Evolutionary conservation across 2,329 filamentous ascomycete genomes (phyloP).

Genomic region (Lasiodiplodia sp.): DNA sequence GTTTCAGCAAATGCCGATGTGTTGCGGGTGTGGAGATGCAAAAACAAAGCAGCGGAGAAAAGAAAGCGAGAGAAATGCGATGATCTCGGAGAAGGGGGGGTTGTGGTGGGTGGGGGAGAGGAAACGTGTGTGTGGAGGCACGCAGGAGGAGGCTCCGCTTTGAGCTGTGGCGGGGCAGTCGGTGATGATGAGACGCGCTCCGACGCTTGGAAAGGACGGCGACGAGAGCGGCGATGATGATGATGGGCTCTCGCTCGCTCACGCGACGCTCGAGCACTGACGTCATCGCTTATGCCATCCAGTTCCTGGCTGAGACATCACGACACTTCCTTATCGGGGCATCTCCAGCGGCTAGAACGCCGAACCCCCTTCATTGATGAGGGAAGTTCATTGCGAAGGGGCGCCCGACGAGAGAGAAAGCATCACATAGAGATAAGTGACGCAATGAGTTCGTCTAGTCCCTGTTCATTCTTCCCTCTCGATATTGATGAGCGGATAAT

Average conservation of each 20-base stretch:
- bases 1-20: neutral
- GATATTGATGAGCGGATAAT: neutral
- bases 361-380: neutral
- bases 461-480: too few species aligned
- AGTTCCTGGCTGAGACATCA: neutral
- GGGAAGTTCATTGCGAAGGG: neutral
- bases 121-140: neutral
- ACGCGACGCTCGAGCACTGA: neutral
- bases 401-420: neutral
- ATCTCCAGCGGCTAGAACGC: neutral
- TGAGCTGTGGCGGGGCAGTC: neutral
- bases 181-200: neutral
- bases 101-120: neutral
- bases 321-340: neutral
- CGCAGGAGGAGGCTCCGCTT: neutral
- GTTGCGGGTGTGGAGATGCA: neutral
- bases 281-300: neutral
- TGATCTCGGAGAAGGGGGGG: neutral
- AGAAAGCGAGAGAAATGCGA: neutral
- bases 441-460: neutral
- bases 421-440: neutral
- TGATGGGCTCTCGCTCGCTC: neutral
- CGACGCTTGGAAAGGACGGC: neutral
- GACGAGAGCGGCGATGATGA: neutral
- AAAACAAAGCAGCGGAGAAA: neutral